Evolutionary conservation across 805 yeast genomes (phyloP), one percentile per base, ranked within the genome.

Genomic region (Saturnispora hagleri): DNA sequence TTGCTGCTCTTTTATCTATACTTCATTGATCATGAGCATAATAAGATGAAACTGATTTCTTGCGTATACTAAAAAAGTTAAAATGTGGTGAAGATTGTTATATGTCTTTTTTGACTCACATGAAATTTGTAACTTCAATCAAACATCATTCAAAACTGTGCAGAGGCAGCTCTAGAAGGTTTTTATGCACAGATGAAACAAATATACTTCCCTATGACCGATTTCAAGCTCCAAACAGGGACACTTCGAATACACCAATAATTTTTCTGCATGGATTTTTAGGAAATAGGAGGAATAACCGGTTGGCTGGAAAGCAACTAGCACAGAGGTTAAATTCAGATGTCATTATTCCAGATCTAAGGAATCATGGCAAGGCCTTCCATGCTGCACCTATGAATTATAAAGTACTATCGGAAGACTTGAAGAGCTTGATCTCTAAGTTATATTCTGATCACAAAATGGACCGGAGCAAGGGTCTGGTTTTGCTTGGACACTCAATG

Each of bases 291-390:
- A 66, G 76, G 31, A 91, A 89, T 66, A 88, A 87, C 60, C 70
- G 96, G 53, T 73, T 88, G 0, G 86, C 89, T 13, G 85, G 88
- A 10, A 77, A 79, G 61, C 71, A 69, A 48, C 64, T 84, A 38
- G 73, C 80, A 13, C 55, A 57, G 17, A 36, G 34, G 12, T 62
- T 84, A 54, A 63, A 69, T n/a, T 70, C 87, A 20, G 77, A 80
- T 49, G 79, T 86, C 1, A 80, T 77, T 58, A 73, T 83, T 47
- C 70, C 86, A 17, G 98, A 91, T 65, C 71, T 90, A 52, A 73
- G 98, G 52, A 91, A 93, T 67, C 97, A 91, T 65, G 99, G 99
- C 2, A 79, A 75, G 3, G 85, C 96, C 4, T 96, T 96, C 4
- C 95, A 86, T 59, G 63, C 64, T n/a, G 60, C 68, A 0, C 71